These are phyloP conservation scores for Umbilicus rupestris DNA, from an alignment of 164 flowering plant species.

Conservation along the genomic window DNA sequence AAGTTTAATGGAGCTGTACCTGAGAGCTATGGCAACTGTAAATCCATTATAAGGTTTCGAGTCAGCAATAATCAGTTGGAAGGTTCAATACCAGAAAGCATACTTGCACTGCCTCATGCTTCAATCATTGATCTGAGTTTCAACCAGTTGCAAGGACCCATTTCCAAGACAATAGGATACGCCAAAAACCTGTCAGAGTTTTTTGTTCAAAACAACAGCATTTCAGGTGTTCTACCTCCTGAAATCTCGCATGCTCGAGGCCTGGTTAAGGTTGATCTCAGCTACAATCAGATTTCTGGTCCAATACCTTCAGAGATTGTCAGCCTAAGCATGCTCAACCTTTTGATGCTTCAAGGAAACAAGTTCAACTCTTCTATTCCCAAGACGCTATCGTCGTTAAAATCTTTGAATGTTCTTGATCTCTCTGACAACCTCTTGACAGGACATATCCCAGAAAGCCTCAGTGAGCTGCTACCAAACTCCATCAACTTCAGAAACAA, in stretches of 20 bases:
- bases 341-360: conserved; percentile 58
- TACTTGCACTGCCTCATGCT: conserved; percentile 62
- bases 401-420: conserved; percentile 73
- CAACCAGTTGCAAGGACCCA: conserved; percentile 49
- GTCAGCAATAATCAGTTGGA: conserved; percentile 52
- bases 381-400: conserved; percentile 47
- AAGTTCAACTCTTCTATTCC: conserved; percentile 67
- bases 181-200: conserved; percentile 71
- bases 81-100: conserved; percentile 56
- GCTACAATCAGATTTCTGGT: conserved; percentile 67
- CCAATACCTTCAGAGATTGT: conserved; percentile 72
- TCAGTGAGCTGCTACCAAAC: conserved; percentile 55
- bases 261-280: conserved; percentile 81
- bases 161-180: conserved; percentile 32
- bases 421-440: conserved; percentile 68
- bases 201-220: conserved; percentile 51
- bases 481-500: conserved; percentile 77
- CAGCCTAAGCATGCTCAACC: conserved; percentile 46
- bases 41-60: conserved; percentile 59
- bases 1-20: conserved; percentile 61
- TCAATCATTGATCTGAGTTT: conserved; percentile 61
- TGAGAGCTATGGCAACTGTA: conserved; percentile 43
- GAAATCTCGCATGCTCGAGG: conserved; percentile 52
- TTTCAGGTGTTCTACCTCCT: conserved; percentile 67
- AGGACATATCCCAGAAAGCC: conserved; percentile 65